A percentile compares a stretch with the other conserved stretches of the same genome.
Conservation (phyloP, 2,329 filamentous ascomycete genomes). For the Aspergillus aculeatus region DNA sequence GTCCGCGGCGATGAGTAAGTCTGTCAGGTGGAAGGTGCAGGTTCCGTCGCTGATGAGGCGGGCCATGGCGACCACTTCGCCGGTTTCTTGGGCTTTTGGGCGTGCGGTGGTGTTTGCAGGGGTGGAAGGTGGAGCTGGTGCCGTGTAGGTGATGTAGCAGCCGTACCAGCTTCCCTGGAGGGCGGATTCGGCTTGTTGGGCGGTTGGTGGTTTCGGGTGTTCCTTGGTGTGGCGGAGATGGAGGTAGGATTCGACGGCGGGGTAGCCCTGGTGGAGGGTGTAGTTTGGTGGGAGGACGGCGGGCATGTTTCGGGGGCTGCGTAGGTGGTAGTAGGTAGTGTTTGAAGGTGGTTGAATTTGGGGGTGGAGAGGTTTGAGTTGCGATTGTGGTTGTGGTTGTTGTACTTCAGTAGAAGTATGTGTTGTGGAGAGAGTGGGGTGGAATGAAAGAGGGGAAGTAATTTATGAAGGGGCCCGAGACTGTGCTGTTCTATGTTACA, state of each 20-base stretch:
- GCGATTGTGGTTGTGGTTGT: no score
- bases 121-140: background rate
- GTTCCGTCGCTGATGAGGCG: constrained; percentile 53
- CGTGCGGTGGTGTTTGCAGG: no score
- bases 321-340: no score
- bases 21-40: constrained; percentile 53
- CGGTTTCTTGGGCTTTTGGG: no score
- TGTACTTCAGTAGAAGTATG: no score
- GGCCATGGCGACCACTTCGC: constrained; percentile 47
- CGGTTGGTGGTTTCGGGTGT: constrained; percentile 15
- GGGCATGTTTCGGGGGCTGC: no score
- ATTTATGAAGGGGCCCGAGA: no score
- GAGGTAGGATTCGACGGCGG: constrained; percentile 37
- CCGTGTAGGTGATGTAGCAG: constrained; percentile 38
- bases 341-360: no score
- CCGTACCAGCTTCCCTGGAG: constrained; percentile 45
- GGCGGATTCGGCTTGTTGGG: constrained; percentile 38
- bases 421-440: no score
- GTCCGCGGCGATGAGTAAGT: constrained; percentile 51
- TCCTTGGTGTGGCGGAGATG: constrained; percentile 43
- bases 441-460: no score
- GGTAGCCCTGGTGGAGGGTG: constrained; percentile 36
- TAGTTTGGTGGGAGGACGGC: constrained; percentile 35
- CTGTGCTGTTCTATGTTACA: no score
- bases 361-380: no score